Evolutionary conservation across 2,329 filamentous ascomycete species (phyloP), one percentile per base, ranked within the genome.

Genomic region (Teratosphaeria destructans): DNA sequence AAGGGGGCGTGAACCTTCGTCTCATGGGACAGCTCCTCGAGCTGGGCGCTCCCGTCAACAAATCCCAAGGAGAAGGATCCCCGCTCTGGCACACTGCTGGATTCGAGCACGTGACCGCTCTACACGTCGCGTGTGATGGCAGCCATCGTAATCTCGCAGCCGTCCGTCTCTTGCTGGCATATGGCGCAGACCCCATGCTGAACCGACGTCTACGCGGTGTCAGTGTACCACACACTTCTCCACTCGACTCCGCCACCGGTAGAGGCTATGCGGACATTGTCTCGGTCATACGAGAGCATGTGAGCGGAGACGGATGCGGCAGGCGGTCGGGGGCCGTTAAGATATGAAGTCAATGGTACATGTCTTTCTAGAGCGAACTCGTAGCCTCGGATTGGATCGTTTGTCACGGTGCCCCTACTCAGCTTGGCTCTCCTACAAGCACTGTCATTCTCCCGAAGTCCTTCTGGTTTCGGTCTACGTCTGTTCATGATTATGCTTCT

Each of bases 211-310:
- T 53, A 12, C 32, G 10, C 26, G 49, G 39, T 12, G 47, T 29
- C 16, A 27, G 37, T 19, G 29, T 53, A 8, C 57, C 49, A 26
- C 39, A 58, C 57, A 58, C 57, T 39, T 54, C 47, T 54, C 19
- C 57, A 26, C 39, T 58, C 27, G 29, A 37, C 34, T 53, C 47
- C 19, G 57, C 57, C 19, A n/a, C 23, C 35, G 14, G 47, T 16
- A 58, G 57, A 58, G 57, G 47, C 29, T 39, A 53, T 11, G 23
- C 57, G 54, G 57, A 58, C 12, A 58, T 58, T 54, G 34, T 58
- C 26, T 53, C 57, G 32, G 57, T 54, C 39, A 58, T 58, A 29
- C 52, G 39, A 23, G 57, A 58, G 34, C 57, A 58, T 29, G 29
- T 52, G 16, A 57, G 37, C 29, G 12, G 37, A 55, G 23, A 29